Base-by-base conservation (phyloP, 345 rosid genomes). In the Tarenaya hassleriana region DNA sequence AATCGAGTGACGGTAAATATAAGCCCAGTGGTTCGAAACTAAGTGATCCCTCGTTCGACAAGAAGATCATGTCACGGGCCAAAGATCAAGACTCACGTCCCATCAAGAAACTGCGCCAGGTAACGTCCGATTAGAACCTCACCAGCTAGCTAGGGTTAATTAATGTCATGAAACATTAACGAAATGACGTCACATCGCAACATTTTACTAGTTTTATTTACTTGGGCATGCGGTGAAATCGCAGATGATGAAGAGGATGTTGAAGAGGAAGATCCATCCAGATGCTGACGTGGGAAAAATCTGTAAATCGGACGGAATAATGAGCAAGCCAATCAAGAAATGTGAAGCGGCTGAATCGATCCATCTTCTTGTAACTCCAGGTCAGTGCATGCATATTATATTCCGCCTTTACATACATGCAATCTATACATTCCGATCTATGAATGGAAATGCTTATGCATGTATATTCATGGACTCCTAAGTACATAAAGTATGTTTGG, bases 201-300 rank as follows among this genome's bases (percentile, higher is more conserved):
- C 15, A 44, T 49, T 40, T 12, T 35, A 15, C 7, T 37, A 38
- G 21, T 42, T 57, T 15, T 37, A 40, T 7, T 43, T 39, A 50
- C 41, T 46, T 35, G 42, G 16, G 21, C 50, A 47, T 21, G 40
- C 19, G 15, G 35, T 9, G 7, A 16, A 4, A 0, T 11, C 56
- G 38, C 42, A 90, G 97, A 66, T 90, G 84, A 74, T 86, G 81
- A 84, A 67, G 76, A 82, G 75, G 66, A 78, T 90, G 91, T 15
- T 90, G 61, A 90, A 80, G 73, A 86, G 76, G 75, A 90, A 90
- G 73, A 84, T 90, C 50, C 94, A 86, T 65, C 95, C 97, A 27
- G 94, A 86, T 56, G 45, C 75, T 16, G 82, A 81, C 48, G 47
- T 41, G 45, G 68, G 74, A 34, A 81, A 77, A 50, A 58, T 40